Base-by-base conservation (phyloP, 257 asterid genomes). In the Craterostigma plantagineum region DNA sequence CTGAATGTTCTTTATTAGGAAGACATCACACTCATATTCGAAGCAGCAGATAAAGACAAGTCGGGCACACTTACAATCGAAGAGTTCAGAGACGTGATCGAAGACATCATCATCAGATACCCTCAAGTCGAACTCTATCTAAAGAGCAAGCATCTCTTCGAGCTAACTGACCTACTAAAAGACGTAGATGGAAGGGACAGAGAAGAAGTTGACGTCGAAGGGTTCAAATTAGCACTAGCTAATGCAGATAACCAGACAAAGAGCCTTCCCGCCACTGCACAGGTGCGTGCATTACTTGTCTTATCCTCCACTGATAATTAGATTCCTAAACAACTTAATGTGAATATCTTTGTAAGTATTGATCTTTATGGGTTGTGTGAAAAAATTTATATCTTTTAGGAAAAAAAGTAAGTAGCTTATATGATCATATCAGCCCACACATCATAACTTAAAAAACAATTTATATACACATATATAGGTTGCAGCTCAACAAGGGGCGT, bases 211-310 rank as follows among this genome's bases (percentile, higher is more conserved):
- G 76, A 76, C 55, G 62, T 82, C 43, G 92, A 87, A 68, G 77
- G 69, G 42, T 82, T 87, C 62, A 79, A 79, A 72, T 44, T 41
- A 43, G 95, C 95, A 8, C 66, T 87, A 45, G 61, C 77, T 15
- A 62, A 58, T 23, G 90, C 71, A 7, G 98, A 87, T 68, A 58
- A 72, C 35, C 93, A 82, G 68, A 61, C 58, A 63, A 87, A 82
- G 78, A 72, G 79, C 62, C 90, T 87, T 50, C 95, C 98, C 18
- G 98, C 98, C 46, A 87, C 98, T 45, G 98, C 98, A 37, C 98
- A 87, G 71, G 98, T 82, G 63, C 53, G 60, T 45, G 18, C 9
- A 14, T n/a, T n/a, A n/a, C n/a, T n/a, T n/a, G n/a, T n/a, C n/a
- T n/a, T n/a, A n/a, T 12, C 39, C 16, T 41, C 44, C 55, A 2